Conservation (phyloP, 106 monocot species). For the Dioscorea zingiberensis region DNA sequence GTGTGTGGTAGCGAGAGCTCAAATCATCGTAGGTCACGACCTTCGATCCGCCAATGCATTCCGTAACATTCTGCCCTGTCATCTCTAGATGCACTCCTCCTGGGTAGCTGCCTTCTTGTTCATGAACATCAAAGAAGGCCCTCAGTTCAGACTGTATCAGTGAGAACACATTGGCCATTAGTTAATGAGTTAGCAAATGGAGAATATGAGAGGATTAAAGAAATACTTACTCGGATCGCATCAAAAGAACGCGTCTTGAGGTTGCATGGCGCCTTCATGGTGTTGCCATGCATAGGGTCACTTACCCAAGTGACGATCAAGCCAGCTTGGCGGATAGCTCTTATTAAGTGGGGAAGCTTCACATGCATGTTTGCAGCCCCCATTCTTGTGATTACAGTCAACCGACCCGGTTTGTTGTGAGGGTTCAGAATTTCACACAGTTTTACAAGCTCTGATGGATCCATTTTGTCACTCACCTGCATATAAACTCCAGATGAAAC, state of each 20-base stretch:
- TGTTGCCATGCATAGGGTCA: constrained; percentile 55
- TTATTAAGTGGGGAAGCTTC: constrained; percentile 50
- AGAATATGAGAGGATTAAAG: background rate
- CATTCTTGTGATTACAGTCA: constrained; percentile 55
- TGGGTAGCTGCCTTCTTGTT: constrained; percentile 52
- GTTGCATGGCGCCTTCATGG: constrained; percentile 51
- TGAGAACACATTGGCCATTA: no score
- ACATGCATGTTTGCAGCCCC: constrained; percentile 41
- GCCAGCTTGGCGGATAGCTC: constrained; percentile 49
- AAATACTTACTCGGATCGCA: constrained; percentile 42
- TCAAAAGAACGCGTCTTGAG: constrained; percentile 62
- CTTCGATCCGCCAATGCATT: constrained; percentile 61
- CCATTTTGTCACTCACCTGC: constrained; percentile 70
- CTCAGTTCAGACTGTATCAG: constrained; percentile 34
- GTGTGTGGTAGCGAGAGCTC: constrained; percentile 38
- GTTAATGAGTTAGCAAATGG: no score
- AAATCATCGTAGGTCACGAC: constrained; percentile 52
- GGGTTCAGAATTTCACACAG: constrained; percentile 61
- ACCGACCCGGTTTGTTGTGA: constrained; percentile 50
- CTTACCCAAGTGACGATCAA: constrained; percentile 59
- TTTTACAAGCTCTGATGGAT: constrained; percentile 54
- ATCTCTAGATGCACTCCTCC: constrained; percentile 66
- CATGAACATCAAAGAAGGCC: constrained; percentile 67
- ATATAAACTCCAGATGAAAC: no score
- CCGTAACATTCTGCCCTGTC: constrained; percentile 67